Evolutionary conservation across 805 yeast species (phyloP).

Genomic region (Naumovozyma baii): DNA sequence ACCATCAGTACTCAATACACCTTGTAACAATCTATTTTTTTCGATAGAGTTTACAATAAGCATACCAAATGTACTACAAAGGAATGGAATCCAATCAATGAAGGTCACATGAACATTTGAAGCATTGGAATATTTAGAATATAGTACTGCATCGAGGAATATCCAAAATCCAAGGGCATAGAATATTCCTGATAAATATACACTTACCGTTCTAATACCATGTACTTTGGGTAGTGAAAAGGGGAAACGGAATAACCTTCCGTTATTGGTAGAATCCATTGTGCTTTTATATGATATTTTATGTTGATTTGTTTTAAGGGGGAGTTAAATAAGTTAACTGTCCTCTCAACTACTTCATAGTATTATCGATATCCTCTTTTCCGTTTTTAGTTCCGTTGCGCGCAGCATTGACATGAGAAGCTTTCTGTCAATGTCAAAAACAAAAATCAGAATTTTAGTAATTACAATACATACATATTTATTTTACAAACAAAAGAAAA

Average conservation of each 20-base stretch:
- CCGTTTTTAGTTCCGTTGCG: too few species aligned
- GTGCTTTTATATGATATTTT: neutral
- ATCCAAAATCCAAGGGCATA: slow-evolving; percentile 87
- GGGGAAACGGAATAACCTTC: slow-evolving; percentile 55
- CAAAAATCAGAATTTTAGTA: too few species aligned
- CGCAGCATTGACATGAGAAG: too few species aligned
- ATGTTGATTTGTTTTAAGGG: neutral
- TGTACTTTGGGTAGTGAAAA: slow-evolving; percentile 63
- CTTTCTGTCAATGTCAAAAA: too few species aligned
- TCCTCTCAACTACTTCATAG: too few species aligned
- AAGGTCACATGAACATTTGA: slow-evolving; percentile 80
- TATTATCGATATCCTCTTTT: too few species aligned
- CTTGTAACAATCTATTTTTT: slow-evolving; percentile 33
- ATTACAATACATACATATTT: neutral
- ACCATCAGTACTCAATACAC: slow-evolving; percentile 33
- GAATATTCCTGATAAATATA: slow-evolving; percentile 64
- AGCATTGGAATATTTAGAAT: slow-evolving; percentile 75
- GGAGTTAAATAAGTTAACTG: too few species aligned
- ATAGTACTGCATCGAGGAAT: slow-evolving; percentile 80
- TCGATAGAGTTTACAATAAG: slow-evolving; percentile 49
- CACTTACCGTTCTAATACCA: slow-evolving; percentile 61
- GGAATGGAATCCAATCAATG: slow-evolving; percentile 91
- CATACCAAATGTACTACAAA: slow-evolving; percentile 86
- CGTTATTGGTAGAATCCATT: slow-evolving; percentile 33
- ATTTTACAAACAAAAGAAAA: too few species aligned